phyloP scores from a whole-genome alignment of 2,329 filamentous ascomycete species.

The Colletotrichum godetiae region DNA sequence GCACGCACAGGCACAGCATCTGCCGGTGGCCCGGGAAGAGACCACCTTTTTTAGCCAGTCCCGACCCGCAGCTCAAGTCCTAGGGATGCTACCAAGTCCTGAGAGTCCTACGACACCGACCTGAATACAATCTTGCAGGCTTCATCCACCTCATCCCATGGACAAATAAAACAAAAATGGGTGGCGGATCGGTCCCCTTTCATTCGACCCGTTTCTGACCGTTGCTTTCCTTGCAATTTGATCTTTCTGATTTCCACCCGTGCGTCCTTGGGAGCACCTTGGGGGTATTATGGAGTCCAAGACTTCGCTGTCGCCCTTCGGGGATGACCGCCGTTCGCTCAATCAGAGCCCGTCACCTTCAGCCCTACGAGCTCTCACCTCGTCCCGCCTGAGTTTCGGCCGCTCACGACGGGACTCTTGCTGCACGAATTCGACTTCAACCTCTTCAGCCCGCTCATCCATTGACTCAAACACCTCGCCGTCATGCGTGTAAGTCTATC shows the following conservation, averaged over 20 bases:
- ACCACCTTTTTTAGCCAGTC: slow-evolving; percentile 33
- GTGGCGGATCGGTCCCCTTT: slow-evolving; percentile 23
- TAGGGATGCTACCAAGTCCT: slow-evolving; percentile 31
- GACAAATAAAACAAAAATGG: slow-evolving; percentile 34
- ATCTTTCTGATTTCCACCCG: not conserved
- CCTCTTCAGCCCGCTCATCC: slow-evolving; percentile 39
- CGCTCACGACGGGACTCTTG: slow-evolving; percentile 45
- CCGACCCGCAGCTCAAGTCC: slow-evolving; percentile 29
- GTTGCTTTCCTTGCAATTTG: slow-evolving; percentile 9
- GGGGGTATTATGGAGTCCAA: slow-evolving; percentile 44
- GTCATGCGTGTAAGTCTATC: slow-evolving; percentile 48
- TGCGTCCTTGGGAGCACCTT: not conserved
- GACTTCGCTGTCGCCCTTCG: slow-evolving; percentile 41
- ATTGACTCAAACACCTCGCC: slow-evolving; percentile 39
- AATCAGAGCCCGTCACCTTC: slow-evolving; percentile 44
- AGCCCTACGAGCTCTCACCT: slow-evolving; percentile 47
- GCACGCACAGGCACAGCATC: slow-evolving; percentile 16
- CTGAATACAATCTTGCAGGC: not conserved
- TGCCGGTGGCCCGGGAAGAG: slow-evolving; percentile 11
- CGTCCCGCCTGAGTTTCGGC: slow-evolving; percentile 45
- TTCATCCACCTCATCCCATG: slow-evolving; percentile 17
- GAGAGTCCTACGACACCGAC: slow-evolving; percentile 28
- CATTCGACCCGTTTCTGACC: slow-evolving; percentile 18
- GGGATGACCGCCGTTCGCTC: slow-evolving; percentile 39
- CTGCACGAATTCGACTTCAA: slow-evolving; percentile 39